Base-by-base conservation (phyloP, 2,329 filamentous ascomycete genomes). In the Helotiales sp. region DNA sequence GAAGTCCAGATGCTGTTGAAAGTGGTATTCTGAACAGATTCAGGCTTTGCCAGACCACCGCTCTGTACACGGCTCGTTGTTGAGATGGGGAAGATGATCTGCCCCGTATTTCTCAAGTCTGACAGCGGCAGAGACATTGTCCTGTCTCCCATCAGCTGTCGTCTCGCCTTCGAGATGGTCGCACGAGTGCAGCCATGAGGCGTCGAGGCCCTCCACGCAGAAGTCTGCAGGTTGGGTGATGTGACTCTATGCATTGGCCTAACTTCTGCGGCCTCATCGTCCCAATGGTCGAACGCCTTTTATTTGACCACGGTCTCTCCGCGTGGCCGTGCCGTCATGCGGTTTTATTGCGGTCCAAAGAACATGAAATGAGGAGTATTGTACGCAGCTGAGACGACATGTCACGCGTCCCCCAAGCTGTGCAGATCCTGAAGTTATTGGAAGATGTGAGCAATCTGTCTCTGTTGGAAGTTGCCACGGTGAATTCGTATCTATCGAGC, bases 231-330 rank as follows among this genome's bases (percentile, higher is more conserved):
- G 5, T 44, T 12, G 22, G n/a, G 22, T 27, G 40, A 44, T 44
- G 40, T 44, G 10, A 25, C 24, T 15, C 27, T 25, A 44, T 44
- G 22, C 40, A 6, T 44, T 44, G 40, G 40, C 27, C 40, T 44
- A 15, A 9, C 8, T 12, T 44, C 40, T 44, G 40, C 40, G 22
- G 19, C 40, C 40, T 17, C 27, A n/a, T 38, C 34, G n/a, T 38
- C 15, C n/a, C 34, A 38, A 38, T 38, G 34, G n/a, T 38, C n/a
- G 34, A 12, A 24, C 22, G 40, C 40, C 19, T 44, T 44, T 15
- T 44, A 44, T 44, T 44, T 44, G 40, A 25, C 40, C 40, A 44
- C 40, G 40, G 40, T 44, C 40, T 25, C 19, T 44, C 40, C 40
- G 40, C 22, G 22, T 25, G 40, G 40, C 22, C 40, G 7, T 27